Conservation (phyloP, 2,329 filamentous ascomycete genomes). For the Phyllosticta citriasiana region DNA sequence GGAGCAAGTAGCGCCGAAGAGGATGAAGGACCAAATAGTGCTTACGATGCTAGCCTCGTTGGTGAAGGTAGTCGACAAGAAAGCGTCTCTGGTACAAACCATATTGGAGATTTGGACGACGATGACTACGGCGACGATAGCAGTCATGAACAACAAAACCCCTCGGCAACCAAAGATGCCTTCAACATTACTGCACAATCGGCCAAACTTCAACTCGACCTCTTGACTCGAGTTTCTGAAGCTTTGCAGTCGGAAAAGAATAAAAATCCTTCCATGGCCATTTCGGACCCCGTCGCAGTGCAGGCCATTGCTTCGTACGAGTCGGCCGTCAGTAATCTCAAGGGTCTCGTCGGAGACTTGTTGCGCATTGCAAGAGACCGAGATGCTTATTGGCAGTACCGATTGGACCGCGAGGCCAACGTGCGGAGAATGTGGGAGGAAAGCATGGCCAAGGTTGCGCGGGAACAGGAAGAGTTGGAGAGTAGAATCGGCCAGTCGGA, state of each 20-base stretch:
- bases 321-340: conserved; percentile 77
- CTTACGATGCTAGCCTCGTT: conserved; percentile 47
- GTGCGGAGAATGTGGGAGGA: conserved; percentile 97
- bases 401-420: conserved; percentile 81
- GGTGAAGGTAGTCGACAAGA: conserved; percentile 43
- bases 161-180: conserved; percentile 70
- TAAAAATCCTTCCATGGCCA: conserved; percentile 57
- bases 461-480: conserved; percentile 86
- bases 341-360: conserved; percentile 73
- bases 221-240: conserved; percentile 75
- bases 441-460: conserved; percentile 94
- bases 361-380: conserved; percentile 88
- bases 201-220: conserved; percentile 82
- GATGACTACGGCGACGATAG: conserved; percentile 70
- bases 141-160: conserved; percentile 62
- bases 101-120: conserved; percentile 50
- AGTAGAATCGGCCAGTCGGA: conserved; percentile 81
- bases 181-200: conserved; percentile 97
- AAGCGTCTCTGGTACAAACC: conserved; percentile 40
- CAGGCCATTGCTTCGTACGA: conserved; percentile 82
- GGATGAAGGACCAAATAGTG: conserved; percentile 40
- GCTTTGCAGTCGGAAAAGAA: conserved; percentile 64
- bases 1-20: conserved; percentile 46
- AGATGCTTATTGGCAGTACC: conserved; percentile 94
- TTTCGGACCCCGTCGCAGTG: conserved; percentile 67